Conservation (phyloP, 305 asterid species). For the Fraxinus angustifolia region DNA sequence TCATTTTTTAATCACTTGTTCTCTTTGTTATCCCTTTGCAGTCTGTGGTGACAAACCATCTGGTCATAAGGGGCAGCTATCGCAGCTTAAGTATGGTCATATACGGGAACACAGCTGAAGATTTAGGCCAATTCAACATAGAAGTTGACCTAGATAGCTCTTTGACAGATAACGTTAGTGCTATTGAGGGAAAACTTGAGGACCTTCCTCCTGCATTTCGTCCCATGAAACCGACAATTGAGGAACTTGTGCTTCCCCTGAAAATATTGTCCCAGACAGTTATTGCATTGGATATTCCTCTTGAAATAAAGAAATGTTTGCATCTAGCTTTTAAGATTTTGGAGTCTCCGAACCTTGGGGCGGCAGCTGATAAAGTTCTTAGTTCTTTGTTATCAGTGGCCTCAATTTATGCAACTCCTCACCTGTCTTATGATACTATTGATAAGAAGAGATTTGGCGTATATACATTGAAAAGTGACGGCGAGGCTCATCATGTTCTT, state of each 20-base stretch:
- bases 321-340: constrained; percentile 49
- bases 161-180: constrained; percentile 64
- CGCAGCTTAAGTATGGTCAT: constrained; percentile 94
- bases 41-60: constrained; percentile 87
- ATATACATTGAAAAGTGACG: constrained; percentile 25
- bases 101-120: constrained; percentile 92
- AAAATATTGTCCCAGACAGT: constrained; percentile 50
- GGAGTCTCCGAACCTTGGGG: constrained; percentile 52
- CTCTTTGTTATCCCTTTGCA: constrained; percentile 32
- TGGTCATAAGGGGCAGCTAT: constrained; percentile 95
- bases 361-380: constrained; percentile 47
- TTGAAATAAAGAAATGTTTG: constrained; percentile 54
- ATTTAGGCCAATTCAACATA: constrained; percentile 90
- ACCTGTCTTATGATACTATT: constrained; percentile 29
- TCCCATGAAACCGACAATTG: constrained; percentile 51
- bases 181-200: constrained; percentile 81
- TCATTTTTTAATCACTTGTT: not conserved
- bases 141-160: constrained; percentile 88
- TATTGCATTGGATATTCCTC: constrained; percentile 50
- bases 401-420: constrained; percentile 42
- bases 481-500: constrained; percentile 36
- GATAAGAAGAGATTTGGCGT: constrained; percentile 31
- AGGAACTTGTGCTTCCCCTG: constrained; percentile 67
- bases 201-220: constrained; percentile 90
- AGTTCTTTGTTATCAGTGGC: constrained; percentile 56